Evolutionary conservation across 2,329 filamentous ascomycete genomes (phyloP), one percentile per base, ranked within the genome.

Genomic region (Botryosphaeria agaves): DNA sequence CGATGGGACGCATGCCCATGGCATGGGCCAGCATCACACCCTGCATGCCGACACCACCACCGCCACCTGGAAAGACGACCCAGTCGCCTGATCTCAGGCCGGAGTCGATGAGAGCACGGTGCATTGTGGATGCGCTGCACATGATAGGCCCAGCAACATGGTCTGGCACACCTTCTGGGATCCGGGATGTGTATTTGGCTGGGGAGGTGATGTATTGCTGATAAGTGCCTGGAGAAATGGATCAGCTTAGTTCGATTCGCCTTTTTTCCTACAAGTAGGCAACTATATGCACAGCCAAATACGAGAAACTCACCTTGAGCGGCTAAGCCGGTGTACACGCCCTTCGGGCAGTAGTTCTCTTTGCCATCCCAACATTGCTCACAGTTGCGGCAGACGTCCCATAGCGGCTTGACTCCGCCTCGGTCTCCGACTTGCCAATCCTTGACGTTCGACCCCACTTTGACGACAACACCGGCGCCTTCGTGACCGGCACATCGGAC

Each of bases 81-180:
- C 62, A 72, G 29, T 69, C 52, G 7, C 66, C 63, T 0, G 66
- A 50, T 33, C 51, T 52, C 3, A 70, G 48, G 2, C 52, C 55
- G 0, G 61, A 63, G 24, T 67, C 61, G 8, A 61, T 55, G 29
- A 74, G 50, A 2, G 66, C 64, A 3, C 64, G 59, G 44, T 72
- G 69, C 36, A 72, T 66, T 1, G 70, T 73, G 5, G 59, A 62
- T 0, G 64, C 66, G 26, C 54, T 60, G 48, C 69, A 74, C 65
- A 73, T 71, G 34, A 73, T 61, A 0, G 69, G 69, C 0, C 61
- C 70, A 2, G 68, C 69, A n/a, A 67, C 40, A 36, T 64, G 59
- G 35, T 70, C 66, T 0, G 51, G 46, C 0, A 72, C 59, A 1
- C 60, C 64, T 19, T 71, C 62, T 0, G 67, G 69, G 33, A 72